phyloP scores from a whole-genome alignment of 352 stramenopile genomes.

The Globisporangium middletonii region DNA sequence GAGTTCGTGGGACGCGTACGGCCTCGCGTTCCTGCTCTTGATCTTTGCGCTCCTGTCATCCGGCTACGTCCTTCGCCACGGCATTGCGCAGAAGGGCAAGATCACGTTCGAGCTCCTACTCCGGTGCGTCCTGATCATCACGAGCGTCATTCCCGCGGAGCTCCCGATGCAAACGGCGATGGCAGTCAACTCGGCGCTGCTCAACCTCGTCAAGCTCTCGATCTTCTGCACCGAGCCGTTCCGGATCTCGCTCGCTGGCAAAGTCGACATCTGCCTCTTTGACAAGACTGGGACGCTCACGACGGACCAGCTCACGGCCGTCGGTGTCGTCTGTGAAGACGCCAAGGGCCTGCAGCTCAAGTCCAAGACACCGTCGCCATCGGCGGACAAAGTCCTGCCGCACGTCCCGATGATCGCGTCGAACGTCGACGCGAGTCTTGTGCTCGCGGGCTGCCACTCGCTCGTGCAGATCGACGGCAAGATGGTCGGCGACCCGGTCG shows the following conservation, averaged over 20 bases:
- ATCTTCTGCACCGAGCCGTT: slow-evolving; percentile 99
- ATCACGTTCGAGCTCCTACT: slow-evolving; percentile 96
- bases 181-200: slow-evolving; percentile 95
- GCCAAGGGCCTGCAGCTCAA: slow-evolving; percentile 23
- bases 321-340: slow-evolving; percentile 89
- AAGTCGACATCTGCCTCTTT: slow-evolving; percentile 96
- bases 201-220: slow-evolving; percentile 92
- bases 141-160: slow-evolving; percentile 97
- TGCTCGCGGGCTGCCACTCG: slow-evolving; percentile 93
- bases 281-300: slow-evolving; percentile 99
- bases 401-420: slow-evolving; percentile 83
- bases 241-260: slow-evolving; percentile 95
- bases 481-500: slow-evolving; percentile 97
- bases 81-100: slow-evolving; percentile 84
- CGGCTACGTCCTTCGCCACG: slow-evolving; percentile 90
- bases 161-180: slow-evolving; percentile 98
- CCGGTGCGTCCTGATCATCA: slow-evolving; percentile 98
- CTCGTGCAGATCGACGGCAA: slow-evolving; percentile 96
- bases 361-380: slow-evolving; percentile 18
- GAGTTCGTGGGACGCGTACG: slow-evolving; percentile 94
- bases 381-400: slow-evolving; percentile 37
- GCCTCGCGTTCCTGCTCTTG: slow-evolving; percentile 94
- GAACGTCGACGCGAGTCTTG: slow-evolving; percentile 74
- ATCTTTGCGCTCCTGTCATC: slow-evolving; percentile 95
- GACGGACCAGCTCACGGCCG: slow-evolving; percentile 93